Percentiles rank a stretch among this genome's conserved stretches.
Conservation (phyloP, 257 asterid genomes). For the Verbena officinalis region DNA sequence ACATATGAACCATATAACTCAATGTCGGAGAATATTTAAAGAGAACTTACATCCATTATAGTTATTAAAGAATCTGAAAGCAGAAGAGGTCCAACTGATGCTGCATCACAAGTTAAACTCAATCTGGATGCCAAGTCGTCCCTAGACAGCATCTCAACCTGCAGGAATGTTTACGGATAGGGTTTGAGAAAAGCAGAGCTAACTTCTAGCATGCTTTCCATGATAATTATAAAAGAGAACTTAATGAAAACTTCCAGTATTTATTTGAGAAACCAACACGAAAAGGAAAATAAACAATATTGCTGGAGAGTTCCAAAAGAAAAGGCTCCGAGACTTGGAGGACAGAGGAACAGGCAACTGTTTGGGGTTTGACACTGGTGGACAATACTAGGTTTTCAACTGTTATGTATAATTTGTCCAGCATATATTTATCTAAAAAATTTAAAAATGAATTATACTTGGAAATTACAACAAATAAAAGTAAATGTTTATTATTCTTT, state of each 20-base stretch:
- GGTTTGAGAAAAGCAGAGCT: slow-evolving; percentile 23
- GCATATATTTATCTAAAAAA: no score
- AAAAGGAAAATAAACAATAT: neutral
- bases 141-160: slow-evolving; percentile 87
- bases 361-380: no score
- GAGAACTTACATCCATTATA: slow-evolving; percentile 80
- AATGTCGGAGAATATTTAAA: neutral
- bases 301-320: neutral
- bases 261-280: neutral
- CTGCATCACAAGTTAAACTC: slow-evolving; percentile 78
- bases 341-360: no score
- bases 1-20: no score
- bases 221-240: slow-evolving; percentile 1
- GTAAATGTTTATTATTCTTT: no score
- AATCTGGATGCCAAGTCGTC: slow-evolving; percentile 95
- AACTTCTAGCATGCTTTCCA: slow-evolving; percentile 12
- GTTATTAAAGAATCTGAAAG: slow-evolving; percentile 87
- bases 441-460: no score
- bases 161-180: slow-evolving; percentile 34
- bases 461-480: no score
- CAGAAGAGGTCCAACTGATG: slow-evolving; percentile 80
- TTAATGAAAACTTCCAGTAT: neutral
- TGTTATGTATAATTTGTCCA: no score
- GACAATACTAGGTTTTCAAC: neutral
- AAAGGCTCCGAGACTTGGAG: neutral